Evolutionary conservation across 139 green algal species (phyloP).

Genomic region (Asterochloris sp.): DNA sequence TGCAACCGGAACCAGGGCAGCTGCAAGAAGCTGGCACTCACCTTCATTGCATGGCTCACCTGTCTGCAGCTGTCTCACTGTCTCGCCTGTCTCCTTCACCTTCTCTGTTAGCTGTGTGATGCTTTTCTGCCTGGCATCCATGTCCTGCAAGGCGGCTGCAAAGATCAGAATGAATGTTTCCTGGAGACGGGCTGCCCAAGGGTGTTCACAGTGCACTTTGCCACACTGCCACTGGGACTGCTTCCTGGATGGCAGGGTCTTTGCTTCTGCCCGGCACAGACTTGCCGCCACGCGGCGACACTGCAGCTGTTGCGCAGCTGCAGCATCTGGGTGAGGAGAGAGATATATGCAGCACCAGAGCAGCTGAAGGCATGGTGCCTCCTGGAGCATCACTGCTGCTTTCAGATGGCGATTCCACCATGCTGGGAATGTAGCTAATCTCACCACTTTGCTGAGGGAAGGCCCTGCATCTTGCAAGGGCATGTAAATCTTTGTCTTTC

Average conservation of each 20-base stretch:
- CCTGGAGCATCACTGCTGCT: background rate
- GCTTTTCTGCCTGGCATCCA: constrained; percentile 30
- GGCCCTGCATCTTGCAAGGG: constrained; percentile 48
- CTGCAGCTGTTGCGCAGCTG: too few species aligned
- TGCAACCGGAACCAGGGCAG: too few species aligned
- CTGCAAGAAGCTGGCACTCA: background rate
- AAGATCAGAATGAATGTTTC: background rate
- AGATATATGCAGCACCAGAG: too few species aligned
- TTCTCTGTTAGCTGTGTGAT: constrained; percentile 22
- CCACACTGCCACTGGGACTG: too few species aligned
- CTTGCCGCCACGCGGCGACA: too few species aligned
- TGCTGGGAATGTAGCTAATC: background rate
- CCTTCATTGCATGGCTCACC: constrained; percentile 17
- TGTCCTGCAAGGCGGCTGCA: constrained; percentile 30
- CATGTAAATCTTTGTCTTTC: constrained; percentile 79
- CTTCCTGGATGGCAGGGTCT: too few species aligned
- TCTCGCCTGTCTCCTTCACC: background rate
- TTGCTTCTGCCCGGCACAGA: too few species aligned
- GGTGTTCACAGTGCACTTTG: too few species aligned
- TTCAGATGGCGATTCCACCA: background rate
- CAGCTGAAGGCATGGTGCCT: too few species aligned
- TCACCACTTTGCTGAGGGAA: constrained; percentile 53
- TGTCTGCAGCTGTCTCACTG: constrained; percentile 14
- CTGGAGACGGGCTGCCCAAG: background rate
- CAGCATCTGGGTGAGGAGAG: too few species aligned